phyloP scores from a whole-genome alignment of 164 flowering plant genomes.

The Annona squamosa region DNA sequence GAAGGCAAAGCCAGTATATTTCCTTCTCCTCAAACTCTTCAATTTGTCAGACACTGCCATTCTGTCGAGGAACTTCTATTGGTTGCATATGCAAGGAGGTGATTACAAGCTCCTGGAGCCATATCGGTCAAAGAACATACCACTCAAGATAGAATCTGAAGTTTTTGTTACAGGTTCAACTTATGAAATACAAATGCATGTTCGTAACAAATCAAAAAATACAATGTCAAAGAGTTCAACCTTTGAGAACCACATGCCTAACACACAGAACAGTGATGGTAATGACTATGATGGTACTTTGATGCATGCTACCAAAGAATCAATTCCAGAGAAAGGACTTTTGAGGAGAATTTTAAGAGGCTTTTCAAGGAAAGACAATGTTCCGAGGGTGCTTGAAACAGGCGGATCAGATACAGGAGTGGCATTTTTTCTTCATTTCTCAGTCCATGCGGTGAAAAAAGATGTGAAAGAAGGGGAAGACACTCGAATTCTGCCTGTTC shows the following conservation, averaged over 20 bases:
- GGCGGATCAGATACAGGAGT: constrained; percentile 66
- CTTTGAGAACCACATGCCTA: constrained; percentile 23
- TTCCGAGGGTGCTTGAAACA: constrained; percentile 31
- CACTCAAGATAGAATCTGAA: constrained; percentile 61
- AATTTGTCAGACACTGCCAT: constrained; percentile 47
- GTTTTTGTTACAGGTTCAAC: constrained; percentile 48
- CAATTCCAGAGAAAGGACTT: constrained; percentile 22
- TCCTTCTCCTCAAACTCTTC: constrained; percentile 90
- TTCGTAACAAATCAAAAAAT: constrained; percentile 52
- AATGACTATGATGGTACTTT: constrained; percentile 28
- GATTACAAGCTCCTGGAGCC: constrained; percentile 82
- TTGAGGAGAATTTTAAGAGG: constrained; percentile 36
- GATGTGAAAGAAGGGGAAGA: constrained; percentile 57
- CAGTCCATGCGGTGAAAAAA: constrained; percentile 53
- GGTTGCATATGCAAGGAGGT: constrained; percentile 80
- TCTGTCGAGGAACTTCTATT: constrained; percentile 84
- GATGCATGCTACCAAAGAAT: constrained; percentile 7
- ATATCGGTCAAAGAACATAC: constrained; percentile 54
- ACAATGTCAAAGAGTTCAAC: constrained; percentile 23
- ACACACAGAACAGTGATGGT: constrained; percentile 5
- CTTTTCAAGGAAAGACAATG: constrained; percentile 27
- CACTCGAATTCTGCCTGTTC: constrained; percentile 91
- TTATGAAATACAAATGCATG: constrained; percentile 58
- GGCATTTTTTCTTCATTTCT: constrained; percentile 89
- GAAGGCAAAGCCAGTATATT: constrained; percentile 71